Conservation (phyloP, 1,284 basidiomycete genomes). For the Porogramme epimiltina region DNA sequence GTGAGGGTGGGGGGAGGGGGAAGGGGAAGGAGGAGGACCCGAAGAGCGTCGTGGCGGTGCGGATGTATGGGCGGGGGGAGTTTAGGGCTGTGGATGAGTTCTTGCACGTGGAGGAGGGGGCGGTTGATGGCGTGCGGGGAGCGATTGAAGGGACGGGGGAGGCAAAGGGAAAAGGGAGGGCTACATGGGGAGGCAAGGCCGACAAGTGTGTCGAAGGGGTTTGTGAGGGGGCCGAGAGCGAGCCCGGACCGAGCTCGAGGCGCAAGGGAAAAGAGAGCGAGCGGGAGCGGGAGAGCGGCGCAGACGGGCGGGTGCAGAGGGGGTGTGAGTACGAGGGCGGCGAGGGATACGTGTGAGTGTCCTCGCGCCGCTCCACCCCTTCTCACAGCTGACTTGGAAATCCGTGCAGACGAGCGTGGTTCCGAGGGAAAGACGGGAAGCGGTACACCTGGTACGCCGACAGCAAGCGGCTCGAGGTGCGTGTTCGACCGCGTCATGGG, state of each 20-base stretch:
- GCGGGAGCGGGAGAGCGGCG: too few species aligned
- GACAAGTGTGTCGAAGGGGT: too few species aligned
- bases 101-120: conserved; percentile 23
- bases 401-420: conserved; percentile 28
- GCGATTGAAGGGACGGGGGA: not conserved
- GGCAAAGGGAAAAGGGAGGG: too few species aligned
- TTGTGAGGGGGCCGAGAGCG: too few species aligned
- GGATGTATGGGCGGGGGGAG: conserved; percentile 31
- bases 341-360: too few species aligned
- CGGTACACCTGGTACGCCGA: conserved; percentile 34
- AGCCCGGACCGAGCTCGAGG: not conserved
- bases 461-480: conserved; percentile 32
- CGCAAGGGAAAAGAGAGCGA: conserved; percentile 1
- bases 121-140: not conserved
- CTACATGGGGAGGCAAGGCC: too few species aligned
- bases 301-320: too few species aligned
- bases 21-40: conserved; percentile 11
- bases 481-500: not conserved
- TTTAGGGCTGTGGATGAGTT: conserved; percentile 30
- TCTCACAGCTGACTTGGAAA: not conserved
- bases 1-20: too few species aligned
- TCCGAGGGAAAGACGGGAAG: conserved; percentile 34
- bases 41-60: conserved; percentile 31
- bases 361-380: not conserved
- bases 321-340: too few species aligned